Evolutionary conservation across 208 protist genomes (phyloP).

Genomic region (Phytomonas francai): DNA sequence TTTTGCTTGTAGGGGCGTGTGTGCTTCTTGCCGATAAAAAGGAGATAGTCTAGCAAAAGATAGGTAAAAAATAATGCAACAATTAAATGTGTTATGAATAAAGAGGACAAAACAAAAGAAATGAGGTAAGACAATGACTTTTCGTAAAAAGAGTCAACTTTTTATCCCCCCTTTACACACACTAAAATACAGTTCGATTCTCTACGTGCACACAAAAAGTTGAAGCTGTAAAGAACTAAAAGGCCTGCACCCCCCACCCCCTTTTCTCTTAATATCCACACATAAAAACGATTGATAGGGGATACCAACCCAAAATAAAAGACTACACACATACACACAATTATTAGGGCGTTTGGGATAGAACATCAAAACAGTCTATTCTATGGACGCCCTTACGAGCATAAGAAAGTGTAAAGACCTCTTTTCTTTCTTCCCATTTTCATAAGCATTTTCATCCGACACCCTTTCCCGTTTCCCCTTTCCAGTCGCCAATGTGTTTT

Average conservation of each 20-base stretch:
- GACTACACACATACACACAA: slow-evolving; percentile 3
- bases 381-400: too few species aligned
- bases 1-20: not conserved
- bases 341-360: too few species aligned
- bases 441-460: slow-evolving; percentile 2
- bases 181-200: not conserved
- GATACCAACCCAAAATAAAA: slow-evolving; percentile 1
- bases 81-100: not conserved
- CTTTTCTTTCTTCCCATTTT: not conserved
- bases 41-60: slow-evolving; percentile 1
- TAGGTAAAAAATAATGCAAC: not conserved
- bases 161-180: not conserved
- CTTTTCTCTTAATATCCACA: slow-evolving; percentile 1
- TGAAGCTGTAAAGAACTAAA: slow-evolving; percentile 1
- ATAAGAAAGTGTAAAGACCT: slow-evolving; percentile 1
- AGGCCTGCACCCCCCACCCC: not conserved
- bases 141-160: slow-evolving; percentile 6
- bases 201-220: not conserved
- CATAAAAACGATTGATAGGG: slow-evolving; percentile 9
- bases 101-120: slow-evolving; percentile 11
- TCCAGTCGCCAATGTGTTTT: not conserved
- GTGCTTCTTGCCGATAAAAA: not conserved
- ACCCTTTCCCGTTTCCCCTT: not conserved
- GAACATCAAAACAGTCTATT: too few species aligned
- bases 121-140: not conserved